Evolutionary conservation across 2,329 filamentous ascomycete genomes (phyloP).

Genomic region (Stachybotrys chlorohalonatus): DNA sequence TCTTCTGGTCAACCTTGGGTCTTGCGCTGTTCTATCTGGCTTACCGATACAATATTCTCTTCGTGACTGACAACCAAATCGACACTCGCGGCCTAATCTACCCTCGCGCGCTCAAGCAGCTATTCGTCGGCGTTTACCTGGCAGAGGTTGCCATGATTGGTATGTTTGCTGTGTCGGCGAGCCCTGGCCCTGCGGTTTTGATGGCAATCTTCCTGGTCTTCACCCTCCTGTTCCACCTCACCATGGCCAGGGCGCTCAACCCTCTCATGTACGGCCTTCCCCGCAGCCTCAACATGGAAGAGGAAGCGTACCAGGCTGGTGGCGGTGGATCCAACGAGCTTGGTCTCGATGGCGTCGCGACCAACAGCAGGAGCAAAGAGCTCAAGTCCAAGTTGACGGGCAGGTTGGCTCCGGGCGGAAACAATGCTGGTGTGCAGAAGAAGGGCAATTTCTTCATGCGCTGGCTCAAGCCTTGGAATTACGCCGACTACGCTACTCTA

Average conservation of each 20-base stretch:
- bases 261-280: constrained; percentile 67
- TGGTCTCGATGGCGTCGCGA: constrained; percentile 9
- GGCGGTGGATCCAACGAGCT: constrained; percentile 15
- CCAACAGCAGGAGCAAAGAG: constrained; percentile 3
- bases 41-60: constrained; percentile 81
- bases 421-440: constrained; percentile 20
- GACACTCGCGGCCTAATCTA: constrained; percentile 88
- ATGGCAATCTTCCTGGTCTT: constrained; percentile 71
- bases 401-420: constrained; percentile 12
- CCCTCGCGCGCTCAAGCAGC: constrained; percentile 78
- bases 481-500: constrained; percentile 61
- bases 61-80: constrained; percentile 66
- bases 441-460: constrained; percentile 45
- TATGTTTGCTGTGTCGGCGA: constrained; percentile 62
- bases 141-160: constrained; percentile 73
- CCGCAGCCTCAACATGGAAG: constrained; percentile 42
- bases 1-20: constrained; percentile 71
- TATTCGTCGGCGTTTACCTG: constrained; percentile 73
- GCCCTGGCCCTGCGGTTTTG: constrained; percentile 61
- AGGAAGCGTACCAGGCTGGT: constrained; percentile 25
- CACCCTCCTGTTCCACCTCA: constrained; percentile 67
- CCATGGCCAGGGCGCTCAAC: constrained; percentile 58
- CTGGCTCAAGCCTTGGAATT: constrained; percentile 69
- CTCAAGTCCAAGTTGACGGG: constrained; percentile 6
- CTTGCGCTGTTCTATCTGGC: constrained; percentile 74